phyloP scores from a whole-genome alignment of 495 filamentous ascomycete genomes.

The Physcia stellaris region DNA sequence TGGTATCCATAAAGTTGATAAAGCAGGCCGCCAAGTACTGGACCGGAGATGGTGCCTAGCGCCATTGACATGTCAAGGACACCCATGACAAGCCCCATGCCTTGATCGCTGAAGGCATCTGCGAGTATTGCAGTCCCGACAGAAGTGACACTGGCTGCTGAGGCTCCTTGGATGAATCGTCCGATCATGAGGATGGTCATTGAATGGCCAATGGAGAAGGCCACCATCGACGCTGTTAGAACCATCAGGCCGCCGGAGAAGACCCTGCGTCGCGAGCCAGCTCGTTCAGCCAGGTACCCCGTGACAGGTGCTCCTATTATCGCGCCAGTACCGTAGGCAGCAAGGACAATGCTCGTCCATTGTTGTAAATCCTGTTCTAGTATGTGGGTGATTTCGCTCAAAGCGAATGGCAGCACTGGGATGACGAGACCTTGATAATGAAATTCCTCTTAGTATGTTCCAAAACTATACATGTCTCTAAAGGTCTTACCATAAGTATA shows the following conservation, averaged over 20 bases:
- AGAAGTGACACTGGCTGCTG: not conserved
- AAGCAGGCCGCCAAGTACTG: not conserved
- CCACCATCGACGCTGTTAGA: no score
- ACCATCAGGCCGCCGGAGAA: not conserved
- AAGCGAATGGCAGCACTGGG: no score
- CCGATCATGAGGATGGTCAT: no score
- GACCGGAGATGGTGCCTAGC: not conserved
- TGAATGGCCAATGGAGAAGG: no score
- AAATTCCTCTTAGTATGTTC: not conserved
- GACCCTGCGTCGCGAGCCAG: not conserved
- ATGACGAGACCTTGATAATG: no score
- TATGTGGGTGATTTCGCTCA: not conserved
- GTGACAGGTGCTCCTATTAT: not conserved
- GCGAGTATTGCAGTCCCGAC: not conserved
- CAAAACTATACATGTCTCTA: not conserved
- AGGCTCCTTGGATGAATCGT: not conserved
- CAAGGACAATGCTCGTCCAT: constrained; percentile 1
- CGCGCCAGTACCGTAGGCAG: not conserved
- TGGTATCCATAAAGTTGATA: not conserved
- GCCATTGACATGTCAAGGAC: not conserved
- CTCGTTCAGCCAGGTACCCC: not conserved
- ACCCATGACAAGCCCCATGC: not conserved
- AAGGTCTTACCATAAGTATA: constrained; percentile 1
- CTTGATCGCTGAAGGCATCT: not conserved
- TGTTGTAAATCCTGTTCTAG: not conserved